A percentile compares a stretch with the other conserved stretches of the same genome.
These are phyloP conservation scores for Chaetomidium leptoderma DNA, from an alignment of 495 filamentous ascomycete species.

Conservation along the genomic window DNA sequence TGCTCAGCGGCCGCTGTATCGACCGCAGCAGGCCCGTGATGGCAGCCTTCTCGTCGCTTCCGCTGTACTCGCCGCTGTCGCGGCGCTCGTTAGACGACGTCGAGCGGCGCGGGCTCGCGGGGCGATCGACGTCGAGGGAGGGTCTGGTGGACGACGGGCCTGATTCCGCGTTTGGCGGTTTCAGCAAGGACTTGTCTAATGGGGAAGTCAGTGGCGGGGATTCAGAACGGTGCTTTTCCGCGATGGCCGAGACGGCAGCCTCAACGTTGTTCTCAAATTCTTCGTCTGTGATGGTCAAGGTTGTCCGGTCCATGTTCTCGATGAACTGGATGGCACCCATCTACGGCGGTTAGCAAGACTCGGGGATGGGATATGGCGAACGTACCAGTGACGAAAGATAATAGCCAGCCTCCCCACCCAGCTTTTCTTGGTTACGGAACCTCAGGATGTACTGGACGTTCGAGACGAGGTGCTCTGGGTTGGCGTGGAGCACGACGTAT, in stretches of 20 bases:
- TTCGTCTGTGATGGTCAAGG: constrained; percentile 85
- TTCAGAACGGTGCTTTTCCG: constrained; percentile 70
- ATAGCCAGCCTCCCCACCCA: constrained; percentile 94
- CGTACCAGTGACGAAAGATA: constrained; percentile 92
- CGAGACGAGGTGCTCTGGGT: constrained; percentile 90
- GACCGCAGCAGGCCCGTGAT: constrained; percentile 83
- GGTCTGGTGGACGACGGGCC: constrained; percentile 32
- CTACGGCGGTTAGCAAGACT: constrained; percentile 40
- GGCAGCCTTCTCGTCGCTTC: constrained; percentile 67
- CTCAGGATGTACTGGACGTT: constrained; percentile 98
- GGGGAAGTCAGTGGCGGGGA: constrained; percentile 40
- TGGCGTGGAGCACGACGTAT: constrained; percentile 89
- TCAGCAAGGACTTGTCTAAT: constrained; percentile 61
- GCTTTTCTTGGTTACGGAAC: constrained; percentile 95
- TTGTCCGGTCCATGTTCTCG: constrained; percentile 91
- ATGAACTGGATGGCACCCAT: constrained; percentile 97
- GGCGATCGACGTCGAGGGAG: constrained; percentile 45
- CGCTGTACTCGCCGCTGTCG: constrained; percentile 31
- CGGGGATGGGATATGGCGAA: constrained; percentile 1
- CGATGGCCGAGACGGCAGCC: constrained; percentile 91
- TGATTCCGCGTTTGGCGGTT: constrained; percentile 28
- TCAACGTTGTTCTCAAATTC: constrained; percentile 96
- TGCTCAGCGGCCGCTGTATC: constrained; percentile 86
- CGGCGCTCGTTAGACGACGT: constrained; percentile 42
- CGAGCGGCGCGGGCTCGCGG: constrained; percentile 38